Conservation (phyloP, 371 early-diverging fungal genomes). For the Amoeboaphelidium protococcarum region DNA sequence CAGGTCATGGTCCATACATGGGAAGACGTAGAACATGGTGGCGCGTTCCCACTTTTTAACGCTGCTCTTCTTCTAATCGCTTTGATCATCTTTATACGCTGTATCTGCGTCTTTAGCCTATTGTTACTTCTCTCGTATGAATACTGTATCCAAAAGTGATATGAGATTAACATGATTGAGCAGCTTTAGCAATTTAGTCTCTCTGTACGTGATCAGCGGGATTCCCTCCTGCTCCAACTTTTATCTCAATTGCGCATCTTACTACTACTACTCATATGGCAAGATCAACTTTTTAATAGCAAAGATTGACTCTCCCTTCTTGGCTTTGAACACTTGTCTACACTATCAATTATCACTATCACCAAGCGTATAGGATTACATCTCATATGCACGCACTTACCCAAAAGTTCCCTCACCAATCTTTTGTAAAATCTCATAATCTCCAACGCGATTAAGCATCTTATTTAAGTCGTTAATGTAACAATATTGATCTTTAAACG, state of each 20-base stretch:
- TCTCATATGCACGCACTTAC: neutral
- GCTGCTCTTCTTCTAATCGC: no score
- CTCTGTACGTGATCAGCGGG: constrained; percentile 85
- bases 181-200: constrained; percentile 65
- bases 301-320: neutral
- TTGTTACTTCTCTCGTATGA: constrained; percentile 1
- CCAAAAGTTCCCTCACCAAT: constrained; percentile 8
- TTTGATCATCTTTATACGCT: no score
- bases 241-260: constrained; percentile 3
- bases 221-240: constrained; percentile 10
- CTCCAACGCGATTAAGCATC: no score
- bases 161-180: constrained; percentile 64
- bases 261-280: neutral
- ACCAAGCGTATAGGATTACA: neutral
- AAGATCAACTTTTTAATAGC: neutral
- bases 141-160: constrained; percentile 44
- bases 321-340: neutral
- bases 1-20: neutral
- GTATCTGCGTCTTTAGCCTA: constrained; percentile 25
- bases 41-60: neutral
- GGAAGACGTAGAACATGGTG: neutral
- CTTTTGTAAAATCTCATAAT: neutral
- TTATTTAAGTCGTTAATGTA: no score
- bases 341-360: neutral
- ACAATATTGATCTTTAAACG: no score